A percentile compares a stretch with the other conserved stretches of the same genome.
phyloP scores from a whole-genome alignment of 306 rosid species.

The Dalbergia cultrata region DNA sequence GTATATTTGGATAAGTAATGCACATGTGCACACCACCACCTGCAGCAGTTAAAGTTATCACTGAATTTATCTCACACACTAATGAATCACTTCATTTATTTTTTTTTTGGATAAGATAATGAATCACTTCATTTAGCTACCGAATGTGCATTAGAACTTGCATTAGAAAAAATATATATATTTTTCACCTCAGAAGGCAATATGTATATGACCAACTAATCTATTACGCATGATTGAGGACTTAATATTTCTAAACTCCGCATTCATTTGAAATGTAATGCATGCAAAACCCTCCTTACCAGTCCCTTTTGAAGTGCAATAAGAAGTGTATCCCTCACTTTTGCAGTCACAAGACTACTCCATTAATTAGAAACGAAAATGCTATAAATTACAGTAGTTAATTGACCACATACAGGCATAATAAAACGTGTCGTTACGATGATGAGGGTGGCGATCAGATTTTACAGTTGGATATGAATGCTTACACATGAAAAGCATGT shows the following conservation, averaged over 20 bases:
- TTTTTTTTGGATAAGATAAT: too few relatives aligned
- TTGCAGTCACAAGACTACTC: constrained; percentile 3
- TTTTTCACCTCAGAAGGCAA: too few relatives aligned
- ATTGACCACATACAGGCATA: not conserved
- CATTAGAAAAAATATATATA: too few relatives aligned
- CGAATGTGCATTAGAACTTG: too few relatives aligned
- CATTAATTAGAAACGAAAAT: constrained; percentile 18
- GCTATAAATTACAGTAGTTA: not conserved
- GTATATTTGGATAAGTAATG: too few relatives aligned
- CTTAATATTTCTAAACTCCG: not conserved
- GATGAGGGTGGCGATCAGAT: not conserved
- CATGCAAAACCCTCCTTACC: not conserved
- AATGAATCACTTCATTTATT: too few relatives aligned
- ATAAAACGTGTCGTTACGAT: constrained; percentile 28
- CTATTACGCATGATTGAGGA: not conserved
- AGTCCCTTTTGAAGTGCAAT: constrained; percentile 3
- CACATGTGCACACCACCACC: not conserved
- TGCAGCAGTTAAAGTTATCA: not conserved
- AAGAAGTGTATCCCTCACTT: constrained; percentile 6
- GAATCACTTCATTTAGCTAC: too few relatives aligned
- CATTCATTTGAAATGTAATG: not conserved
- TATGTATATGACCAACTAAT: too few relatives aligned
- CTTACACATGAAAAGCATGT: not conserved
- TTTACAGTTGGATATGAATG: not conserved
- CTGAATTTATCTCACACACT: too few relatives aligned